These are phyloP conservation scores for Claviceps arundinis DNA, from an alignment of 2,329 filamentous ascomycete species.

Conservation along the genomic window DNA sequence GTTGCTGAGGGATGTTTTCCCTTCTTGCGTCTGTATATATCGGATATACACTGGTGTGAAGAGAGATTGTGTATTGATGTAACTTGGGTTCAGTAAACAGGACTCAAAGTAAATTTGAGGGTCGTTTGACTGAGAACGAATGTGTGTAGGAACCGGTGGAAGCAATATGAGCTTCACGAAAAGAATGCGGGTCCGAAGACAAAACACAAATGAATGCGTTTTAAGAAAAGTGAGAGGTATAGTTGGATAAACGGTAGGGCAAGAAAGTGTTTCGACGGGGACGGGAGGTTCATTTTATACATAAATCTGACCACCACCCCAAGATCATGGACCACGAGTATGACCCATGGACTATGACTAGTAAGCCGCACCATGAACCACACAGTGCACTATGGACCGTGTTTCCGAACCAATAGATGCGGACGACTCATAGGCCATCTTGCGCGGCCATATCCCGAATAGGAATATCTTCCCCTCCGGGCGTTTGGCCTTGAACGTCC, in stretches of 20 bases:
- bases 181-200: conserved; percentile 14
- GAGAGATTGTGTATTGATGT: conserved; percentile 7
- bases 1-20: conserved; percentile 1
- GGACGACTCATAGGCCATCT: too few species aligned
- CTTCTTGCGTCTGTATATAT: background rate
- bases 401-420: too few species aligned
- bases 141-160: conserved; percentile 2
- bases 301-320: background rate
- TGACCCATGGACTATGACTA: too few species aligned
- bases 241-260: background rate
- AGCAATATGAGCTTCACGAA: conserved; percentile 11
- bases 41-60: background rate
- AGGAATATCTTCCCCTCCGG: background rate
- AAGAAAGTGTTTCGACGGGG: background rate
- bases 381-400: too few species aligned
- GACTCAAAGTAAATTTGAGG: background rate
- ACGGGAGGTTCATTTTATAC: conserved; percentile 5
- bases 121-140: background rate
- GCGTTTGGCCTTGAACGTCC: background rate
- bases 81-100: background rate
- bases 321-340: too few species aligned
- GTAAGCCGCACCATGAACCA: too few species aligned
- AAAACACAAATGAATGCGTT: conserved; percentile 1
- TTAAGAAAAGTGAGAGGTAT: background rate
- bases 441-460: background rate